Base-by-base conservation (phyloP, 2,329 filamentous ascomycete genomes). In the Penicillium olsonii region DNA sequence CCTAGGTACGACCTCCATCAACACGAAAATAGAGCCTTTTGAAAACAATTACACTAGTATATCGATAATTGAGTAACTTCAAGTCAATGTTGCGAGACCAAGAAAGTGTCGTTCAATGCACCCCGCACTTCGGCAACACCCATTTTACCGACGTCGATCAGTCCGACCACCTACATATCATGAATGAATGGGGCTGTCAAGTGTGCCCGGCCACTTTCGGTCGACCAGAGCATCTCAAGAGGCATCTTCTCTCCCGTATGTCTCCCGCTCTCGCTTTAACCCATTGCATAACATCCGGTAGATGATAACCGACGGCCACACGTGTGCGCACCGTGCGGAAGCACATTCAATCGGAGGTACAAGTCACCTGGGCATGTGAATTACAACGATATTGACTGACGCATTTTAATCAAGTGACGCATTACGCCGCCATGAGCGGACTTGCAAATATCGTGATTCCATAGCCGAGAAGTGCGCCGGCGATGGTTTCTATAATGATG, bases 171-270 rank as follows among this genome's bases (percentile, higher is more conserved):
- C n/a, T n/a, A n/a, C n/a, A n/a, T n/a, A n/a, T 14, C 26, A 39
- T 39, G 37, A 17, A 38, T 22, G 46, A 50, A 34, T 45, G 37
- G 42, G n/a, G 8, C 15, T 55, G 53, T 15, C 15, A 41, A 5
- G 27, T 53, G 34, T 63, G 60, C 18, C 41, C 37, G 2, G 39
- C 56, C 2, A 52, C 41, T 3, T 61, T 61, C 12, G 61, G 52
- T 47, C 60, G 60, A 3, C 42, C 53, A 4, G 60, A 63, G 29
- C 60, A 63, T 53, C 45, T 63, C 5, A 53, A 54, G 22, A 50
- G 60, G 0, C 60, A 63, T 43, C 34, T 50, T 4, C 48, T 51
- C 12, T 60, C 59, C 10, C 60, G 60, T 63, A 47, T 43, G 52
- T 50, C 2, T 42, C 8, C 20, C 5, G 11, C 22, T 19, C 6